phyloP scores from a whole-genome alignment of 2,329 filamentous ascomycete genomes.

The Cadophora luteo-olivacea region DNA sequence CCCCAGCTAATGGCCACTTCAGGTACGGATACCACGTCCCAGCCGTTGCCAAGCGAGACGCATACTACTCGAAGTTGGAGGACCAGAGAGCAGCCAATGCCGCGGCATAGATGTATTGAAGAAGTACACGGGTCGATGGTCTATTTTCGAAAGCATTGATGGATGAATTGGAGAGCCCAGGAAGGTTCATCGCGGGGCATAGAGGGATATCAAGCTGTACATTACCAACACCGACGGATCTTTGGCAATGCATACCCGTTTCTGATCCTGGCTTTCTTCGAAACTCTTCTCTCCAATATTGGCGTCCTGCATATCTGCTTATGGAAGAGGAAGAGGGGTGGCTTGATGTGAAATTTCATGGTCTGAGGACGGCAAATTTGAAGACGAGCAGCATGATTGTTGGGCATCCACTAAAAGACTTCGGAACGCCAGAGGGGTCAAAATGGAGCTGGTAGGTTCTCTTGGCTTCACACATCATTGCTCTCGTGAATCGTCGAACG shows the following conservation, averaged over 20 bases:
- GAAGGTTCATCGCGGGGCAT: conserved; percentile 16
- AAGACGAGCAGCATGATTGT: neutral
- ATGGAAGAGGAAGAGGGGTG: neutral
- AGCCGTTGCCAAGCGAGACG: conserved; percentile 48
- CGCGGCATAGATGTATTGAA: conserved; percentile 32
- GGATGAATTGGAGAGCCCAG: conserved; percentile 19
- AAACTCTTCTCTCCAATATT: neutral
- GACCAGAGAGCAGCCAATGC: conserved; percentile 46
- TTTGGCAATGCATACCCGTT: conserved; percentile 39
- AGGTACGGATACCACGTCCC: conserved; percentile 53
- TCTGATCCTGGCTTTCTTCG: neutral
- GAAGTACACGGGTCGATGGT: conserved; percentile 21
- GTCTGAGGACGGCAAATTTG: neutral
- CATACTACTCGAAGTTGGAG: conserved; percentile 51
- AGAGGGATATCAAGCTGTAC: conserved; percentile 40
- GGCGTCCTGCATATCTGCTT: neutral
- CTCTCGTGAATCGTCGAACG: neutral
- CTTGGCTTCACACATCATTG: neutral
- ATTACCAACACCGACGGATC: conserved; percentile 40
- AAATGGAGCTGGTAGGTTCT: neutral
- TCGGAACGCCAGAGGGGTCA: neutral
- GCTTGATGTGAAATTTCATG: neutral
- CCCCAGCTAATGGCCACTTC: conserved; percentile 20
- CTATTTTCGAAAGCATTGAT: conserved; percentile 7
- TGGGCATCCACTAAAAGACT: neutral